Base-by-base conservation (phyloP, 164 flowering plant species). In the Santalum album region DNA sequence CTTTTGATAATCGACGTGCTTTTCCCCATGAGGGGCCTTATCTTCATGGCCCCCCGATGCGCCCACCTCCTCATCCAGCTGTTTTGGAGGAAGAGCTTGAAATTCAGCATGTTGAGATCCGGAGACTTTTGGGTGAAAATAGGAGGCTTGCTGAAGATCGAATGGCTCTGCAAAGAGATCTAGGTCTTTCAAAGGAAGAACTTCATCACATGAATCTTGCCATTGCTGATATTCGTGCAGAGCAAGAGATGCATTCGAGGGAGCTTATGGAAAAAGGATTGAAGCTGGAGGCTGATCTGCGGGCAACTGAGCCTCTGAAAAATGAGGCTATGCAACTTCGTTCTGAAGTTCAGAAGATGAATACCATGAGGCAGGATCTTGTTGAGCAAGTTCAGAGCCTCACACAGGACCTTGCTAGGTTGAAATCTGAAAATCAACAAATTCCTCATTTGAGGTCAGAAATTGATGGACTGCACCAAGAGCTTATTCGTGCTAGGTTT, bases 211-310 rank as follows among this genome's bases (percentile, higher is more conserved):
- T 92, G 90, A 92, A 79, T 70, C 44, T 78, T 44, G 69, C 55
- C 49, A 72, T 84, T 53, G 60, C 59, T 40, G 84, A 92, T 24
- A 80, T 88, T 53, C 86, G 79, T 32, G 75, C 73, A 1, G 96
- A 85, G 39, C 87, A 87, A 34, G 99, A 92, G 16, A 53, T 74
- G 23, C 91, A 69, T 52, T 68, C 80, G 10, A 81, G 96, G 73
- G 96, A 83, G 43, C 81, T 89, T 42, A 69, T 80, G 54, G 96
- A 89, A 65, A 86, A 82, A 60, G 84, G 80, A 12, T 42, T 72
- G 77, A 92, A 92, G 65, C 69, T 89, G 23, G 99, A 92, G 64
- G 85, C 87, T 61, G 99, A 89, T 58, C 81, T 92, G 40, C 85
- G 84, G 45, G 86, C 94, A 21, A 62, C 80, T 40, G 96, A 92